Percentiles rank a stretch among this genome's conserved stretches.
These are phyloP conservation scores for Puccinia coronata DNA, from an alignment of 1,284 basidiomycete species.

Conservation along the genomic window DNA sequence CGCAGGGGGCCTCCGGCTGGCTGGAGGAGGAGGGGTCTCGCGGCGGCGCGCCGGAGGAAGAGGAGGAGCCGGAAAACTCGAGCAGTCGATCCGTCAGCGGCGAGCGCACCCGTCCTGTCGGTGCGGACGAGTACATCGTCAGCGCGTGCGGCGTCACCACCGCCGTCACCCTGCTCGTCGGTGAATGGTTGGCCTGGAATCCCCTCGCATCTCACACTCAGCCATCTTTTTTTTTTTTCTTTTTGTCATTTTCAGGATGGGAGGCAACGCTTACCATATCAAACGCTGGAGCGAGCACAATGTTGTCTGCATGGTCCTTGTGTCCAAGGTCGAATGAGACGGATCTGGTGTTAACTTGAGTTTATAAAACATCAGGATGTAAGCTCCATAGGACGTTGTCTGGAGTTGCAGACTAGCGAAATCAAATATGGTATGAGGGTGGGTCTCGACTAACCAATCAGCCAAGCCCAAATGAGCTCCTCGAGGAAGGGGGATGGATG, in stretches of 20 bases:
- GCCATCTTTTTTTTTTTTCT: no score
- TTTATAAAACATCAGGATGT: neutral
- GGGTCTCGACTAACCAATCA: conserved; percentile 7
- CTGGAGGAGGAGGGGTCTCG: no score
- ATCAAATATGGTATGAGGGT: neutral
- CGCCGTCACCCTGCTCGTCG: conserved; percentile 1
- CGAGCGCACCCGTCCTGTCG: neutral
- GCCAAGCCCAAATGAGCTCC: conserved; percentile 37
- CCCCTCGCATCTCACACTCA: conserved; percentile 9
- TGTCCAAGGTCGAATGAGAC: conserved; percentile 53
- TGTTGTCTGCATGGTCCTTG: conserved; percentile 51
- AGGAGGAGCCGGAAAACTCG: conserved; percentile 15
- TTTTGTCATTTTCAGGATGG: no score
- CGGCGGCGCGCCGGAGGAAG: conserved; percentile 30
- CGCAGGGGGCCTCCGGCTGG: conserved; percentile 34
- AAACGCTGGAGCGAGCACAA: conserved; percentile 54
- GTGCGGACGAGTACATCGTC: conserved; percentile 14
- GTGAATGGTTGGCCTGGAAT: conserved; percentile 24
- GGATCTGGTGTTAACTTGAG: conserved; percentile 55
- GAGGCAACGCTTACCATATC: conserved; percentile 52
- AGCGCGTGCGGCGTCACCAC: conserved; percentile 28
- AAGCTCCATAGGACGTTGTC: neutral
- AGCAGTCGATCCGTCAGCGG: conserved; percentile 14
- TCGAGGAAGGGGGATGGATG: neutral
- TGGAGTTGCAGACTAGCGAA: neutral